Evolutionary conservation across 345 rosid genomes (phyloP).

Genomic region (Eucalyptus sp.): DNA sequence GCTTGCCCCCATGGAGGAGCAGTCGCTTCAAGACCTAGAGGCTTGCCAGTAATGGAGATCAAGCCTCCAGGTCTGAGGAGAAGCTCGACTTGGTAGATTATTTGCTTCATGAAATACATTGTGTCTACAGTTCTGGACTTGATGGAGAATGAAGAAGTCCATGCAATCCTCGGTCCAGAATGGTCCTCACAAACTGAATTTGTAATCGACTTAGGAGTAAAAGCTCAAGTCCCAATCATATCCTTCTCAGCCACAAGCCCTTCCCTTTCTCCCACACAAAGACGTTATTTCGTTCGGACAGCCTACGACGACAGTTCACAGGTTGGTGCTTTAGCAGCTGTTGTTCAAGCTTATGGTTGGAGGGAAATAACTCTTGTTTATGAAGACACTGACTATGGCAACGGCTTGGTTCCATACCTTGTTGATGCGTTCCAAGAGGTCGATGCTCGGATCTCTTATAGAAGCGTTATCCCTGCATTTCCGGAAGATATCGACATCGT

Average conservation of each 20-base stretch:
- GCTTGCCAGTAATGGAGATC: not conserved
- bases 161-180: constrained; percentile 25
- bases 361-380: constrained; percentile 13
- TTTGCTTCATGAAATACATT: not conserved
- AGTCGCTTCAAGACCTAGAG: not conserved
- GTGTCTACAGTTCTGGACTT: constrained; percentile 16
- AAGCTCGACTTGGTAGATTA: not conserved
- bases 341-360: constrained; percentile 18
- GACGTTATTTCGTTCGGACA: constrained; percentile 10
- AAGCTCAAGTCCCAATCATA: constrained; percentile 21
- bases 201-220: constrained; percentile 8
- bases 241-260: constrained; percentile 18
- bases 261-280: not conserved
- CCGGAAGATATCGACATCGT: constrained; percentile 2
- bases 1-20: not conserved
- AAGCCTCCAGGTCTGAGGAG: not conserved
- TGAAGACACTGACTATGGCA: constrained; percentile 22
- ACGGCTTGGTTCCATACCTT: constrained; percentile 12
- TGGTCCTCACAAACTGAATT: constrained; percentile 14
- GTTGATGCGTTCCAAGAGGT: constrained; percentile 5
- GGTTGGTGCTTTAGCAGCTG: constrained; percentile 5
- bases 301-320: constrained; percentile 13
- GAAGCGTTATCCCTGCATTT: constrained; percentile 2
- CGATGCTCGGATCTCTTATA: constrained; percentile 1
- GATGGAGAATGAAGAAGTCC: constrained; percentile 19